Evolutionary conservation across 169 alveolate genomes (phyloP), one percentile per base, ranked within the genome.

Genomic region (Plasmodium blacklocki): DNA sequence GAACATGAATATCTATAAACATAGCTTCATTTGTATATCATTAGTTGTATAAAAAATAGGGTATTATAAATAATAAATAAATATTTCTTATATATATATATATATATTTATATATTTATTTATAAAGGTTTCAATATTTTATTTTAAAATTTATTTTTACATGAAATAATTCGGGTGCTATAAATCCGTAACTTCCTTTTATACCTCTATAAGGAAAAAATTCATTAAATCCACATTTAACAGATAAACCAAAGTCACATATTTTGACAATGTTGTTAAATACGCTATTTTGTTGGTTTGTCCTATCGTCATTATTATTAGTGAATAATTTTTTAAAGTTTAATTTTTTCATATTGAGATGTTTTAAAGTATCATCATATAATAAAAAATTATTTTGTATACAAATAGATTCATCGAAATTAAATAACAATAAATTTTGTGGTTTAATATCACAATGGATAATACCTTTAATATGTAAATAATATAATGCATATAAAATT

Each of bases 381-480:
- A 76, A 59, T 23, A 78, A 62, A 1, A 62, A 7, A 32, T 78
- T 68, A 5, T 73, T 21, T 8, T 50, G 21, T 49, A 58, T 29
- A 23, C 45, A 63, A 21, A 67, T 43, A 12, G 88, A 54, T 73
- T 66, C 73, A 19, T 73, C 92, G n/a, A 87, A 67, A 11, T 73
- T 85, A 58, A 91, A 93, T 43, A 94, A 73, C 63, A 94, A 88
- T 49, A 94, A 59, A 80, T 94, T 94, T 74, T 94, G 93, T 19
- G 94, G 94, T 83, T 94, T 94, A n/a, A 94, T 87, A 89, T 94
- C 97, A 45, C 95, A 60, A 56, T 60, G 70, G 7, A 60, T 60
- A 19, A 60, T 60, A 19, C 95, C 94, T 26, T 91, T 85, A 64
- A 83, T 83, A 73, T 94, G 97, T 47, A 94, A 88, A 86, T 90